Percentiles rank a stretch among this genome's conserved stretches.
These are phyloP conservation scores for Myrica gale DNA, from an alignment of 306 rosid genomes.

Conservation along the genomic window DNA sequence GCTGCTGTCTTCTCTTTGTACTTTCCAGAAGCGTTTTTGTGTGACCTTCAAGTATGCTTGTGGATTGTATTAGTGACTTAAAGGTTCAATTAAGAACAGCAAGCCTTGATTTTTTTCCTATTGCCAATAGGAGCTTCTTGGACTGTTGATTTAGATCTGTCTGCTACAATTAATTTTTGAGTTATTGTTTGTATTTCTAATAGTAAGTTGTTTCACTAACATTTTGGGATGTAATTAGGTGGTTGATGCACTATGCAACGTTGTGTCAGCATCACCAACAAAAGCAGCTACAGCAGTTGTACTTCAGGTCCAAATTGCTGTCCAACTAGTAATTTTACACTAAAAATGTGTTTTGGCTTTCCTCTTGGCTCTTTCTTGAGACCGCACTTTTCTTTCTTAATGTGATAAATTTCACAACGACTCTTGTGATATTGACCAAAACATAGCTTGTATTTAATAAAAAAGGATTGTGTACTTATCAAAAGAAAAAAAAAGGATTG, in stretches of 20 bases:
- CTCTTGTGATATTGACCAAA: background rate
- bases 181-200: conserved; percentile 2
- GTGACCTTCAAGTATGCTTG: background rate
- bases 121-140: background rate
- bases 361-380: conserved; percentile 20
- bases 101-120: background rate
- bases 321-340: conserved; percentile 17
- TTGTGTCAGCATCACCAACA: conserved; percentile 82
- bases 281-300: conserved; percentile 93
- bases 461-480: background rate
- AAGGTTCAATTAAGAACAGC: background rate
- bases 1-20: background rate
- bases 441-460: background rate
- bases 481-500: background rate
- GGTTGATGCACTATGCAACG: conserved; percentile 94
- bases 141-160: background rate
- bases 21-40: background rate
- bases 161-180: background rate
- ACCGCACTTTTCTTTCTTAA: conserved; percentile 8
- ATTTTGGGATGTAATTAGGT: conserved; percentile 49
- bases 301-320: conserved; percentile 73
- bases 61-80: background rate
- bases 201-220: conserved; percentile 18
- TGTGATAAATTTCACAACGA: conserved; percentile 3
- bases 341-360: conserved; percentile 6